Conservation (phyloP, 768 basidiomycete genomes). For the Mycena polygramma region DNA sequence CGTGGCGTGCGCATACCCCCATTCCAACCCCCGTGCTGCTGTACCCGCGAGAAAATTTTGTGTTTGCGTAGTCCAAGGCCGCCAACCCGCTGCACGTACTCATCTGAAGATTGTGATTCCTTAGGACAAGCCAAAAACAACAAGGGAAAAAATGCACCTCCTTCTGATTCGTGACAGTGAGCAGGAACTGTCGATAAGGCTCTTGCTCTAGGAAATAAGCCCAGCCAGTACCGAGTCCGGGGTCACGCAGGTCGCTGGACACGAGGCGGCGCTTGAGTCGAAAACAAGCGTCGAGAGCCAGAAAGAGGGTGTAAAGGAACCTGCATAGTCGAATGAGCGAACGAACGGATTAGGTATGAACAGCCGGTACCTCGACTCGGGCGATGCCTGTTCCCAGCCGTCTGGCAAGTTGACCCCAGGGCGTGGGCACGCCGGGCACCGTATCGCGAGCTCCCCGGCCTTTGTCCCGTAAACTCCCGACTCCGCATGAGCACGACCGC, state of each 20-base stretch:
- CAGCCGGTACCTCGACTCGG: too few species aligned
- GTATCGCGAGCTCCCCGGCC: too few species aligned
- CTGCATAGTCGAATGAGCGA: neutral
- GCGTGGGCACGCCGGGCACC: too few species aligned
- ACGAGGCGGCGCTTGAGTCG: neutral
- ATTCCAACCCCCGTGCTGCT: neutral
- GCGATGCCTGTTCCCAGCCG: too few species aligned
- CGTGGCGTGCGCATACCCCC: neutral
- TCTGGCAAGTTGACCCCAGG: too few species aligned
- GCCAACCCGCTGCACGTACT: too few species aligned
- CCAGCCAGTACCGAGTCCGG: neutral
- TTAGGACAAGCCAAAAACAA: too few species aligned
- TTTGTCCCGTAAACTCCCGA: too few species aligned
- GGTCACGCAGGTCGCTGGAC: neutral
- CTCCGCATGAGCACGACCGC: constrained; percentile 43
- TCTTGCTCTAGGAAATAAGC: neutral
- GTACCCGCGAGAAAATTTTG: too few species aligned
- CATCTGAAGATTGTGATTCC: neutral
- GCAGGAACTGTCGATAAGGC: neutral
- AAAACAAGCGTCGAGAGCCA: neutral
- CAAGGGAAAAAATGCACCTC: neutral
- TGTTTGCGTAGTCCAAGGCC: too few species aligned
- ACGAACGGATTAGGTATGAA: too few species aligned
- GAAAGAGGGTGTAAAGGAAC: neutral
- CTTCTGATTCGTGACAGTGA: neutral